Evolutionary conservation across 345 rosid species (phyloP), one percentile per base, ranked within the genome.

Genomic region (Corymbia maculata): DNA sequence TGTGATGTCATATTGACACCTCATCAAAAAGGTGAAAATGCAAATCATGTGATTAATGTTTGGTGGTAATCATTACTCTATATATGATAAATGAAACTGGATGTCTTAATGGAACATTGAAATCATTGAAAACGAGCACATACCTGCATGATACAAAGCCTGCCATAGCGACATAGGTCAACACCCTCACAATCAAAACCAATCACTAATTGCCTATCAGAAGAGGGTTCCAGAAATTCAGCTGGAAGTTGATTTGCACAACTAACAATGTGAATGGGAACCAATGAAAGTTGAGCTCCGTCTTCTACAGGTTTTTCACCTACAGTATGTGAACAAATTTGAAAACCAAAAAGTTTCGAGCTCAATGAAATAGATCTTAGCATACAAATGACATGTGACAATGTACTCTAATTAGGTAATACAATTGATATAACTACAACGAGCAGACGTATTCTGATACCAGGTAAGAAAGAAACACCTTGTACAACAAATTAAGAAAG

Each of bases 181-280:
- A 95, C 96, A 68, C 99, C 99, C 88, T 97, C 99, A 36, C 99
- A 97, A 87, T 97, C 99, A 91, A 97, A 96, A 47, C 99, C 99
- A 79, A 97, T 88, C 86, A 96, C 94, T 90, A 97, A 79, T 44
- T 90, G 93, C 86, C 86, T 92, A 79, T 92, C 94, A 45, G 96
- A 92, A 10, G 94, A 92, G 84, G 99, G 99, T 88, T 95, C 89
- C 89, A 96, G 86, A 92, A 97, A 97, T 44, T 95, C 97, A 91
- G 89, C 89, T 7, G 99, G 99, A 87, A 97, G 99, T 90, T 96
- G 96, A 88, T 93, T 92, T 57, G 97, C 93, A 87, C 91, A 89
- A 8, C 93, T 95, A 86, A 96, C 99, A 70, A 96, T 90, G 82
- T 92, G 92, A 85, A 96, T 91, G 13, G 98, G 97, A 92, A 96